Evolutionary conservation across 139 green algal species (phyloP).

Genomic region (Eudorina sp.): DNA sequence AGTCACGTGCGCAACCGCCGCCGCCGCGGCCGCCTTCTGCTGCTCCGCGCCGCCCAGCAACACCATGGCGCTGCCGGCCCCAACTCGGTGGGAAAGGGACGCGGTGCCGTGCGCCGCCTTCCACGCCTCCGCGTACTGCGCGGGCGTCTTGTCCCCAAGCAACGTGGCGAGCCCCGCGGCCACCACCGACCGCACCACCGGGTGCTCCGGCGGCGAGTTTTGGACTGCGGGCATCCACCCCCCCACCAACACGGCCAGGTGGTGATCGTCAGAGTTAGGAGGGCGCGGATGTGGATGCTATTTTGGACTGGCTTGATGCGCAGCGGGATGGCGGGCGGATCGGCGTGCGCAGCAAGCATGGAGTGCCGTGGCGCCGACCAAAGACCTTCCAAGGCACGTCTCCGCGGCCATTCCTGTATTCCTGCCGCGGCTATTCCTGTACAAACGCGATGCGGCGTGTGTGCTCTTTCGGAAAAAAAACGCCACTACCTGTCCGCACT

Average conservation of each 20-base stretch:
- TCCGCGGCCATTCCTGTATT: too few species aligned
- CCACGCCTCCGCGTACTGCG: constrained; percentile 58
- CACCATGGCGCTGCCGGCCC: constrained; percentile 64
- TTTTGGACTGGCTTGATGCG: too few species aligned
- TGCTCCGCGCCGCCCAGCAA: constrained; percentile 39
- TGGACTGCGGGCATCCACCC: constrained; percentile 9
- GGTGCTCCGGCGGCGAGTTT: neutral
- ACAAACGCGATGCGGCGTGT: too few species aligned
- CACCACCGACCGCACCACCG: constrained; percentile 65
- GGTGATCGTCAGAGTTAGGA: too few species aligned
- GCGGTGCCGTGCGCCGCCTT: constrained; percentile 44
- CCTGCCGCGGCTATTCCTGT: too few species aligned
- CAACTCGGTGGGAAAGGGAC: constrained; percentile 63
- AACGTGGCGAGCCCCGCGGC: constrained; percentile 56
- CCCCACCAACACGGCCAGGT: neutral
- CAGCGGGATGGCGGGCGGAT: too few species aligned
- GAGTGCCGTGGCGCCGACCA: too few species aligned
- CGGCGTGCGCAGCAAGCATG: too few species aligned
- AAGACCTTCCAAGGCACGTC: too few species aligned
- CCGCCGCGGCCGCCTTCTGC: constrained; percentile 25
- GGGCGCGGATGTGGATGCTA: too few species aligned
- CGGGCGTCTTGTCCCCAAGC: constrained; percentile 51
- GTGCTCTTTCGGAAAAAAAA: too few species aligned
- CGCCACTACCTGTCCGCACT: too few species aligned
- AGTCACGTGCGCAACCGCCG: constrained; percentile 42